Base-by-base conservation (phyloP, 1,139 yeast genomes). In the Nakaseomyces bracarensis region DNA sequence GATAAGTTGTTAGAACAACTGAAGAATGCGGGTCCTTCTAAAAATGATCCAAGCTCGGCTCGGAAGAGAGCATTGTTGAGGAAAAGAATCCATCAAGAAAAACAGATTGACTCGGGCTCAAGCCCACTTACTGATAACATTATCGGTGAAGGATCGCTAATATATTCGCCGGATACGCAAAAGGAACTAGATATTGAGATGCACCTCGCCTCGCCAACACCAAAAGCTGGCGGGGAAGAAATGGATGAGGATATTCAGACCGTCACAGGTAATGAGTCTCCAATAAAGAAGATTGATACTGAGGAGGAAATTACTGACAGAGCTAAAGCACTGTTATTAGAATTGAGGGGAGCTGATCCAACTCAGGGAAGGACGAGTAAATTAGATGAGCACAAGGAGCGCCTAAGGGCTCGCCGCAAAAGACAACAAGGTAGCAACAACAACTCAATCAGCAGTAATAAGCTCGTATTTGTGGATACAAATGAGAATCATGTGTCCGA, bases 51-150 rank as follows among this genome's bases (percentile, higher is more conserved):
- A 0, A 66, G 83, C 1, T 77, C 91, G 6, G 95, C 95, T 0
- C 69, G 95, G 51, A 78, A 86, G 54, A 70, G 93, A 46, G 95
- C 95, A 0, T 67, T 82, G 49, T 83, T 89, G 51, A 74, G 91
- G 49, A 78, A 72, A 51, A 78, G 77, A 43, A 44, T 74, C 46
- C 75, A 70, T 41, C 66, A 63, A 31, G 67, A 61, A 47, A 57
- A 54, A 10, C 41, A 45, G 4, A 28, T 49, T 2, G 26, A 37
- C 3, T 38, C 41, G 19, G 26, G 34, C 13, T 38, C 41, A 20
- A 28, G 34, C 13, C 22, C 44, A 2, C 30, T 52, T 8, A 44
- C 47, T 8, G 54, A 53, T 25, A 41, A 57, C 10, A 59, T 57
- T 16, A 50, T 46, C 22, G 60, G 50, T 9, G 57, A 55, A 23